A percentile compares a stretch with the other conserved stretches of the same genome.
phyloP scores from a whole-genome alignment of 192 early-diverging fungal species.

The Lobosporangium transversale region DNA sequence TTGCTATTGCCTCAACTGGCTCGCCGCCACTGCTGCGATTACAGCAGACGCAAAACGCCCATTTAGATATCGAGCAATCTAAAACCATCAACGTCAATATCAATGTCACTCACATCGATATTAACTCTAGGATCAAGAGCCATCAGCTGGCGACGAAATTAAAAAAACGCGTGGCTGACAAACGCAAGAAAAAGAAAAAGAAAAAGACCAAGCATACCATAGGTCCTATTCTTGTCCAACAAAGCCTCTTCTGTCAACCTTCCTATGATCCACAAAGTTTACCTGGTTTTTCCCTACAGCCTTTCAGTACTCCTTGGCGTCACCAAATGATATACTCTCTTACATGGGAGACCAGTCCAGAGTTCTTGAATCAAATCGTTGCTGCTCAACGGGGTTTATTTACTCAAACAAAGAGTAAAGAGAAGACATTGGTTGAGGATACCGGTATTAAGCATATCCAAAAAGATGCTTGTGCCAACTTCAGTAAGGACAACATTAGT shows the following conservation, averaged over 20 bases:
- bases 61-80: too few species aligned
- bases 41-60: too few species aligned
- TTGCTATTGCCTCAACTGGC: too few species aligned
- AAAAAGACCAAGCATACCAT: constrained; percentile 5
- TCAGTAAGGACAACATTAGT: too few species aligned
- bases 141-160: background rate
- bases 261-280: constrained; percentile 16
- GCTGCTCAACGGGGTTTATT: background rate
- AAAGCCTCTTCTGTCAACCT: background rate
- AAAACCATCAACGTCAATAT: too few species aligned
- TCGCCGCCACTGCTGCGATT: too few species aligned
- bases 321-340: constrained; percentile 22
- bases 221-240: constrained; percentile 6
- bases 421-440: too few species aligned
- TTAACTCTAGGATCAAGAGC: too few species aligned
- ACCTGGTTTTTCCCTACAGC: background rate
- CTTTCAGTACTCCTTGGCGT: constrained; percentile 22
- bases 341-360: constrained; percentile 5
- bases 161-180: constrained; percentile 2
- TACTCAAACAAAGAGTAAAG: background rate
- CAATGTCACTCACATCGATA: too few species aligned
- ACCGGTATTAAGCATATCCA: too few species aligned
- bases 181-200: constrained; percentile 35
- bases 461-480: too few species aligned
- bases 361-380: constrained; percentile 1